Evolutionary conservation across 805 yeast species (phyloP), one percentile per base, ranked within the genome.

Genomic region (Candida lessepsii): DNA sequence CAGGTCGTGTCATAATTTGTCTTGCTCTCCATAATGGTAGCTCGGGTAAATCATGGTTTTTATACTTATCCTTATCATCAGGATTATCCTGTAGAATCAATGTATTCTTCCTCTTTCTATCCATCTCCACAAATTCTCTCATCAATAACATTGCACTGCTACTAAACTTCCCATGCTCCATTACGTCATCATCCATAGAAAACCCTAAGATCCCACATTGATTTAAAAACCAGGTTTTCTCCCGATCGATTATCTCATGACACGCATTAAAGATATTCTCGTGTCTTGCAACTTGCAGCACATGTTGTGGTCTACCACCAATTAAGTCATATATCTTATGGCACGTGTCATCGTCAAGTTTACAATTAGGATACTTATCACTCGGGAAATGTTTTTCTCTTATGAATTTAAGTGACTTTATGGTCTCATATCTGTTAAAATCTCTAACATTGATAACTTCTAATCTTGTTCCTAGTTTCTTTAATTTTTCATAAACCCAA

Each of bases 141-240:
- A 83, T 80, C 40, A 85, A 62, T 5, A 81, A 61, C 89, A 85
- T 83, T 11, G 91, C 90, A 29, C 84, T 71, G 7, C 80, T 66
- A 2, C 88, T 71, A 51, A 85, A 85, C 57, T 85, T 86, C 4
- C 95, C 95, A 46, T 75, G 71, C 46, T 83, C 90, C 85, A 85
- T 83, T 5, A 86, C 95, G 61, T 86, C 95, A 53, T 86, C 95
- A 54, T 86, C 95, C 95, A 86, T 85, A 14, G 71, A 78, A 48
- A 70, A 72, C 2, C 95, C 95, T 8, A 86, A 60, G 10, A 86
- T 63, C 0, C 88, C 93, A 60, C 95, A 86, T 51, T 86, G 87
- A 54, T 84, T 86, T 48, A 86, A 67, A 47, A 86, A 83, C 95
- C 95, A 86, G 0, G 89, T 84, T 55, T 83, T 84, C 50, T 86